Conservation (phyloP, 1,139 yeast genomes). For the Lizanozyma gosingica region DNA sequence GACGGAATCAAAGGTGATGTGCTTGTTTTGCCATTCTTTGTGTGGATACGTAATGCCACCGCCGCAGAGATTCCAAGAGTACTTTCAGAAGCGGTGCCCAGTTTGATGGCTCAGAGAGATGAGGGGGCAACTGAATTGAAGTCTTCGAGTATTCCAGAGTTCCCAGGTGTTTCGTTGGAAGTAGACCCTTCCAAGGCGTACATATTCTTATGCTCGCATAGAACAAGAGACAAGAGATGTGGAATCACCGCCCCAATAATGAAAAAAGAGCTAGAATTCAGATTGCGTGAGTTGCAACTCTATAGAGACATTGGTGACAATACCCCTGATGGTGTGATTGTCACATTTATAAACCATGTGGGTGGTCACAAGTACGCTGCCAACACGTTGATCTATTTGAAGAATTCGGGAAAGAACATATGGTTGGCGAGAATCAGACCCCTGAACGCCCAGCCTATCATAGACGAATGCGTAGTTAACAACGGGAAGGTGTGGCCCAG, state of each 20-base stretch:
- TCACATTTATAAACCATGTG: constrained; percentile 69
- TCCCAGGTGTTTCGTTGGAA: constrained; percentile 15
- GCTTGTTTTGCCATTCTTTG: constrained; percentile 66
- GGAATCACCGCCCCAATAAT: constrained; percentile 92
- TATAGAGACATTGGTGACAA: constrained; percentile 68
- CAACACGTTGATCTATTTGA: constrained; percentile 68
- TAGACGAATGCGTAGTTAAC: constrained; percentile 59
- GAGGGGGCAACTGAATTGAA: constrained; percentile 9
- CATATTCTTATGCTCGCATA: constrained; percentile 78
- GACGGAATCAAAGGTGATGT: constrained; percentile 44
- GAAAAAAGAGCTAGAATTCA: constrained; percentile 69
- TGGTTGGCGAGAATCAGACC: constrained; percentile 90
- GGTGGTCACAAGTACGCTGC: constrained; percentile 97
- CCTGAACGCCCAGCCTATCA: constrained; percentile 59
- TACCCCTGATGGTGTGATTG: constrained; percentile 65
- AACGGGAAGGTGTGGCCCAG: constrained; percentile 70
- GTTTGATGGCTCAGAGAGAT: constrained; percentile 21
- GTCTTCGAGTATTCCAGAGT: constrained; percentile 4
- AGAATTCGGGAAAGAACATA: constrained; percentile 58
- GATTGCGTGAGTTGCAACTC: constrained; percentile 59
- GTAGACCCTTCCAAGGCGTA: constrained; percentile 42
- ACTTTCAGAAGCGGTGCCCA: constrained; percentile 38
- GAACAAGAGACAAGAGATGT: constrained; percentile 85
- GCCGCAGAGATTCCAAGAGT: constrained; percentile 35
- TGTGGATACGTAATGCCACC: constrained; percentile 54